A percentile compares a stretch with the other conserved stretches of the same genome.
Conservation (phyloP, 139 green algal genomes). For the Chlorella sorokiniana region DNA sequence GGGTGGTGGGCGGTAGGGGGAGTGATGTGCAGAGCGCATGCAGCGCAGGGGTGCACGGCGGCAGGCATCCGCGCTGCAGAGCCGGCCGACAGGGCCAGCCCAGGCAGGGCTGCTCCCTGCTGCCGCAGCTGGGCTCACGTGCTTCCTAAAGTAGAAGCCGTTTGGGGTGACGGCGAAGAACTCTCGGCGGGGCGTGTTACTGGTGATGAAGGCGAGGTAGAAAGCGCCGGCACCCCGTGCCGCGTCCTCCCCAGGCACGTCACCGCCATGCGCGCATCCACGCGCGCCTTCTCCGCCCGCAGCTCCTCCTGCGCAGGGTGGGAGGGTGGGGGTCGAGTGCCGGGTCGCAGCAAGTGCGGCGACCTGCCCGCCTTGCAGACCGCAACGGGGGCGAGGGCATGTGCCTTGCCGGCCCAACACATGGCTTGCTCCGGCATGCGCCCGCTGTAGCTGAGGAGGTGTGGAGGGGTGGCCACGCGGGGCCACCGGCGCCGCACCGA, state of each 20-base stretch:
- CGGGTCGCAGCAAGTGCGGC: background rate
- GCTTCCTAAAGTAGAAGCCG: slow-evolving; percentile 44
- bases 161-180: slow-evolving; percentile 56
- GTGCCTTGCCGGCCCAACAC: too few species aligned
- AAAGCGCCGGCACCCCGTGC: slow-evolving; percentile 41
- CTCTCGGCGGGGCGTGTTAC: slow-evolving; percentile 40
- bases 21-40: background rate
- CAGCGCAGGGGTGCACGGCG: background rate
- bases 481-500: too few species aligned
- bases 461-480: too few species aligned
- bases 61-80: background rate
- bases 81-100: background rate
- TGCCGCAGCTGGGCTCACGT: slow-evolving; percentile 15
- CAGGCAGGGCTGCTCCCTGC: too few species aligned
- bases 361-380: too few species aligned
- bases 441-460: too few species aligned
- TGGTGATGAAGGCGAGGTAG: slow-evolving; percentile 47
- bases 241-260: slow-evolving; percentile 43
- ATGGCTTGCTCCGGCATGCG: too few species aligned
- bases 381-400: too few species aligned
- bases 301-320: slow-evolving; percentile 27
- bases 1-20: too few species aligned
- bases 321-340: background rate
- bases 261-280: slow-evolving; percentile 2
- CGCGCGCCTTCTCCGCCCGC: slow-evolving; percentile 18